phyloP scores from a whole-genome alignment of 1,284 basidiomycete species.

The Cryptococcus sp. region DNA sequence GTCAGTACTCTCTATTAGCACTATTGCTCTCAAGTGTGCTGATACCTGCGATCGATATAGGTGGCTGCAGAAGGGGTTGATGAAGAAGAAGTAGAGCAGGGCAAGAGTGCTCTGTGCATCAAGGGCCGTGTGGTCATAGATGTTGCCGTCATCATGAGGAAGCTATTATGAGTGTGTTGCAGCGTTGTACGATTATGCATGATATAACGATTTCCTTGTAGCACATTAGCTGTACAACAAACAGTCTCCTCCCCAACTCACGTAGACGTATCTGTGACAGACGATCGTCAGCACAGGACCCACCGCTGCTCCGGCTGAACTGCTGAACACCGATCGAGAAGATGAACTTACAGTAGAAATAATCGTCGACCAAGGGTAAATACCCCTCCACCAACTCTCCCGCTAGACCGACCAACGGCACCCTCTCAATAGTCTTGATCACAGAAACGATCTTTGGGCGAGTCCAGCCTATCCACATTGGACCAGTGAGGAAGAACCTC shows the following conservation, averaged over 20 bases:
- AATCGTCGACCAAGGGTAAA: conserved; percentile 90
- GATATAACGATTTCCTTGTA: no score
- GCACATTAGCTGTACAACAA: no score
- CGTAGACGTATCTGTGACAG: conserved; percentile 26
- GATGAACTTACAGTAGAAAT: conserved; percentile 80
- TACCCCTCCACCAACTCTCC: conserved; percentile 81
- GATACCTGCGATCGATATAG: conserved; percentile 23
- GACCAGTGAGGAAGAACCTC: conserved; percentile 79
- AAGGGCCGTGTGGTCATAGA: not conserved
- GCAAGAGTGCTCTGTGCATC: not conserved
- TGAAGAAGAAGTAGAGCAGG: conserved; percentile 46
- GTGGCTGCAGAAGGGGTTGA: conserved; percentile 51
- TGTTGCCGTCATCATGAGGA: conserved; percentile 1
- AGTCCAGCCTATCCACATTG: conserved; percentile 85
- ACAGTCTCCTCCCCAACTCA: not conserved
- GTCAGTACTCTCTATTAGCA: conserved; percentile 19
- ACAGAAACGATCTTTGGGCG: conserved; percentile 72
- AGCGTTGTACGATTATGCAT: conserved; percentile 7
- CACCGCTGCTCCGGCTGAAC: no score
- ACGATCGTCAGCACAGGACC: not conserved
- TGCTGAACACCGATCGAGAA: not conserved
- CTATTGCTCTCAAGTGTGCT: not conserved
- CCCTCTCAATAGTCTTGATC: conserved; percentile 62
- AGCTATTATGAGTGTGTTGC: not conserved
- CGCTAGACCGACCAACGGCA: conserved; percentile 73